Evolutionary conservation across 805 yeast species (phyloP), one percentile per base, ranked within the genome.

Genomic region (Candida silvatica): DNA sequence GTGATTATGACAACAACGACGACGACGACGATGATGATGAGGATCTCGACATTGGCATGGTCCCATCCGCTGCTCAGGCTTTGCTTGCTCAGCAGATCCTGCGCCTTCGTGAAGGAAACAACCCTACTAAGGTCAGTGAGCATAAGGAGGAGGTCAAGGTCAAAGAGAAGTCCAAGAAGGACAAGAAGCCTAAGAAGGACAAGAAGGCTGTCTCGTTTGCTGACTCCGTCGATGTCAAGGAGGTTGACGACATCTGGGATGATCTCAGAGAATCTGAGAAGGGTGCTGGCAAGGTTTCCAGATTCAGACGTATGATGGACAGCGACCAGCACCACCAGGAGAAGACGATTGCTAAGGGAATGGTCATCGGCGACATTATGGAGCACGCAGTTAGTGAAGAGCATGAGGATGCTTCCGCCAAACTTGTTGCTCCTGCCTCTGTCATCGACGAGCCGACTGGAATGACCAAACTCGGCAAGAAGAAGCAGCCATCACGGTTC

Each of bases 131-230:
- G 9, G 9, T 23, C 12, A 23, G 26, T 23, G n/a, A n/a, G n/a
- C n/a, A n/a, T n/a, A 16, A 29, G 11, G 31, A 16, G 20, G 8
- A 9, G 8, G n/a, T 26, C 14, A 12, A 29, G 16, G 18, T 17
- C 11, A 17, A 8, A 22, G 31, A 8, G 6, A 15, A 29, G 31
- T 8, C 18, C 31, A 16, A 9, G 18, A 17, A 15, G n/a, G 27
- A 20, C 31, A 24, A 22, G 20, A 14, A 27, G 20, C 5, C 9
- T 18, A n/a, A 18, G 29, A 16, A 39, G 35, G 17, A 3, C 33
- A 62, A 62, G 41, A 75, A 74, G 44, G 55, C 69, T 2, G 85
- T 80, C 7, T 53, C 66, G 14, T 80, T 79, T 56, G 64, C 77
- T 0, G 62, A 64, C 1, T 58, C 58, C 2, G 59, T 76, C 22